Evolutionary conservation across 2,329 filamentous ascomycete species (phyloP).

Genomic region (Paecilomyces sp.): DNA sequence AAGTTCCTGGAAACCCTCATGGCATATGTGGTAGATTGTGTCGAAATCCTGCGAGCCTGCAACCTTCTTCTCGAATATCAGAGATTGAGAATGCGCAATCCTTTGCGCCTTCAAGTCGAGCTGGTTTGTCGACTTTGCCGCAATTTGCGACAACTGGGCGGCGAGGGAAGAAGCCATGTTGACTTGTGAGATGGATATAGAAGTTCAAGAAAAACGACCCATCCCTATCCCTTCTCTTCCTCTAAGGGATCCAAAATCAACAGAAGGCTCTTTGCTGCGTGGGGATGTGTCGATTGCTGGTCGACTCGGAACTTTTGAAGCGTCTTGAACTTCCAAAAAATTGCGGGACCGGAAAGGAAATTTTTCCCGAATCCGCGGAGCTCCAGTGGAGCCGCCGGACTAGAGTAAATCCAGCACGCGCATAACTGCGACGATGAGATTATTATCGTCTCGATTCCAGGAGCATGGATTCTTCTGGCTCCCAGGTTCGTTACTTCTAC

Average conservation of each 20-base stretch:
- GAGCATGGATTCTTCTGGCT: constrained; percentile 30
- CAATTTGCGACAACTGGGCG: constrained; percentile 88
- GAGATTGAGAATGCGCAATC: constrained; percentile 82
- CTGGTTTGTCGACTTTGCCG: constrained; percentile 80
- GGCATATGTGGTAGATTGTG: constrained; percentile 76
- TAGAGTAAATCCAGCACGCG: constrained; percentile 10
- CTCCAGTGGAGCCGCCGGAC: constrained; percentile 2
- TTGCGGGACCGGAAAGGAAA: constrained; percentile 13
- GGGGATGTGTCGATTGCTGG: neutral
- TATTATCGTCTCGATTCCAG: constrained; percentile 8
- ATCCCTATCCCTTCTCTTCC: constrained; percentile 1
- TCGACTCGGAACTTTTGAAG: neutral
- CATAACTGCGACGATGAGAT: neutral
- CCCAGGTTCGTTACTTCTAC: constrained; percentile 22
- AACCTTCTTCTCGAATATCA: constrained; percentile 83
- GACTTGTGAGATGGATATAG: constrained; percentile 2
- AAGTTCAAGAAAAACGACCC: neutral
- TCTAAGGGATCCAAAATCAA: neutral
- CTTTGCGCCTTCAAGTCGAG: constrained; percentile 91
- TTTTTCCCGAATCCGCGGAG: constrained; percentile 15
- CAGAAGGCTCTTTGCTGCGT: neutral
- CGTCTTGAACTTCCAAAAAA: constrained; percentile 11
- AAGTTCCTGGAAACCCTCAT: constrained; percentile 84
- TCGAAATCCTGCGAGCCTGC: constrained; percentile 87
- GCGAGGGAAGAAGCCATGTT: constrained; percentile 79